Evolutionary conservation across 78 protist species (phyloP), one percentile per base, ranked within the genome.

Genomic region (Planoprotostelium fungivorum): DNA sequence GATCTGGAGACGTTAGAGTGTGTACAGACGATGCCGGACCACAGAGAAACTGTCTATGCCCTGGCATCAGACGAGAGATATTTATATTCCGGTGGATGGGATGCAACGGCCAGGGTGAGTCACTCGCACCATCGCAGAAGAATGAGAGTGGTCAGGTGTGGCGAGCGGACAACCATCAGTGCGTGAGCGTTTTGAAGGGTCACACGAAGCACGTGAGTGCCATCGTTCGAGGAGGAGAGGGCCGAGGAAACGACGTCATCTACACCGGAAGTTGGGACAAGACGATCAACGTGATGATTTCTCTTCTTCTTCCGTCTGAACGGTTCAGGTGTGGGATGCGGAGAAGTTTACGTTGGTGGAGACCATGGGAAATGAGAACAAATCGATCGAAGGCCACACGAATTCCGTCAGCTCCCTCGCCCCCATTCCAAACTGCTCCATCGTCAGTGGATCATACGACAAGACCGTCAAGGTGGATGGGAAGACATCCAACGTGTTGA

Each of bases 241-340:
- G 83, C 10, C 5, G 73, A 16, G 73, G 73, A 25, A 51, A 51
- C 16, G 73, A 51, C 73, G 73, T 51, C 31, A 90, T 92, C 35
- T 92, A 92, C n/a, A 37, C 85, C 1, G 94, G 94, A n/a, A 84
- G 89, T 38, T 92, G 90, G 84, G 94, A 92, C 36, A 92, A 92
- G 34, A 86, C 94, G 23, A 92, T 92, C 5, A 28, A 92, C 1
- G 92, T 89, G 73, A 51, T 5, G 5, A 51, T 51, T 16, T 51
- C n/a, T n/a, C n/a, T n/a, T n/a, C n/a, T n/a, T n/a, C n/a, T n/a
- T n/a, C n/a, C n/a, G n/a, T n/a, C n/a, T n/a, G n/a, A n/a, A n/a
- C n/a, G n/a, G n/a, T n/a, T 25, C 73, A 51, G 73, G 73, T 51
- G 16, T 51, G 73, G 73, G 73, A 51, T 16, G 31, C 73, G 73